Percentiles rank a stretch among this genome's conserved stretches.
These are phyloP conservation scores for Tetracentron sinense DNA, from an alignment of 164 flowering plant species.

Conservation along the genomic window DNA sequence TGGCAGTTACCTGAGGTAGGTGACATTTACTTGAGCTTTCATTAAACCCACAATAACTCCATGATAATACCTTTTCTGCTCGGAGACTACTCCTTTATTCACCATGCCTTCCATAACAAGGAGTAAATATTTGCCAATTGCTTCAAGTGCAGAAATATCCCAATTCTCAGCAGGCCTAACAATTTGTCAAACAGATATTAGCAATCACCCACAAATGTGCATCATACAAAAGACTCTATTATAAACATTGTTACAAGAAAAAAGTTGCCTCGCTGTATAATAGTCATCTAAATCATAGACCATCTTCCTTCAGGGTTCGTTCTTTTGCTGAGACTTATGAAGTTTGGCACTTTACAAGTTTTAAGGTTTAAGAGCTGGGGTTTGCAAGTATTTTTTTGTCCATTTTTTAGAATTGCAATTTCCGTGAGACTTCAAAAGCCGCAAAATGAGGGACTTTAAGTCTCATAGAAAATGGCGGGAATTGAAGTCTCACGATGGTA, in stretches of 20 bases:
- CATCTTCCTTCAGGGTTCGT: constrained; percentile 86
- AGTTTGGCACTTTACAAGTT: too few relatives aligned
- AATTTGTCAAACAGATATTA: constrained; percentile 41
- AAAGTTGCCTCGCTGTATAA: constrained; percentile 41
- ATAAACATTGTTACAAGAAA: background rate
- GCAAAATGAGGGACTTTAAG: too few relatives aligned
- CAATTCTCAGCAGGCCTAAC: constrained; percentile 86
- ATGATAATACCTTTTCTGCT: too few relatives aligned
- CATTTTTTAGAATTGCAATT: too few relatives aligned
- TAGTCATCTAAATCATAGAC: constrained; percentile 60
- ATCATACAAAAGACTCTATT: background rate
- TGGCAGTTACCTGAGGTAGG: background rate
- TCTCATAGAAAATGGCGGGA: too few relatives aligned
- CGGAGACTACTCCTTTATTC: background rate
- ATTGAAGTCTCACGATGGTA: too few relatives aligned
- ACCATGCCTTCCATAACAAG: constrained; percentile 25
- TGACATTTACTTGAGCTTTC: background rate
- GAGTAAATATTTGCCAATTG: constrained; percentile 83
- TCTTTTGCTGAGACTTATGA: too few relatives aligned
- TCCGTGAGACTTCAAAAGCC: too few relatives aligned
- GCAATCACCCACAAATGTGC: constrained; percentile 6
- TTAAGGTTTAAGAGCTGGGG: too few relatives aligned
- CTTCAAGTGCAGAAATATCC: constrained; percentile 79
- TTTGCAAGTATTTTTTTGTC: too few relatives aligned
- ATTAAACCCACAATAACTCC: background rate